Percentiles rank a stretch among this genome's conserved stretches.
These are phyloP conservation scores for Amborella trichopoda DNA, from an alignment of 164 flowering plant genomes.

Conservation along the genomic window DNA sequence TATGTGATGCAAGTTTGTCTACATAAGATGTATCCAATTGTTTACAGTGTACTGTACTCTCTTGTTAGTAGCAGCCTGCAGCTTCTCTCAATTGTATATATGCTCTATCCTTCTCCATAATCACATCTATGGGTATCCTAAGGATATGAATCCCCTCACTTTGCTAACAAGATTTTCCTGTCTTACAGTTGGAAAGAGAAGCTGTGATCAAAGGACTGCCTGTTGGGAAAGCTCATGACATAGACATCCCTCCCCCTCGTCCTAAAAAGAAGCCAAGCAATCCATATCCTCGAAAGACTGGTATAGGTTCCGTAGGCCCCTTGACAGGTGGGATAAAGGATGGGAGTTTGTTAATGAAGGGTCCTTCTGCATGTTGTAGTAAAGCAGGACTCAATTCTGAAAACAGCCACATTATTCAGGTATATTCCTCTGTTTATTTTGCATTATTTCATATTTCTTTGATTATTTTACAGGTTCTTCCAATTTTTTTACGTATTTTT, in stretches of 20 bases:
- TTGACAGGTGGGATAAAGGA: slow-evolving; percentile 32
- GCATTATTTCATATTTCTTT: no score
- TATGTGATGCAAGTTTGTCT: no score
- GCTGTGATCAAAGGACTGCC: slow-evolving; percentile 68
- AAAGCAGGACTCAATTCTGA: slow-evolving; percentile 38
- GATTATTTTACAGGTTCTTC: no score
- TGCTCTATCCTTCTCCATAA: no score
- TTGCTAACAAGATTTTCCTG: slow-evolving; percentile 7
- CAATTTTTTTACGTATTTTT: no score
- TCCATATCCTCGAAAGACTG: slow-evolving; percentile 90
- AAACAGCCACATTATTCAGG: background rate
- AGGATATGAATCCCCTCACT: no score
- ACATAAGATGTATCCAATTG: no score
- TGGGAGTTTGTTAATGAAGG: slow-evolving; percentile 23
- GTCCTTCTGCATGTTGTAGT: slow-evolving; percentile 22
- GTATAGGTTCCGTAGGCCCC: slow-evolving; percentile 14
- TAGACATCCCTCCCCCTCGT: slow-evolving; percentile 96
- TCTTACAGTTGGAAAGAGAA: slow-evolving; percentile 84
- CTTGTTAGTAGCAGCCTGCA: no score
- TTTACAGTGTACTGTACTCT: no score
- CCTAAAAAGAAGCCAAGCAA: slow-evolving; percentile 89
- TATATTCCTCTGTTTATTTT: background rate
- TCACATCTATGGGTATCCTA: no score
- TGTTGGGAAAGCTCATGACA: slow-evolving; percentile 59
- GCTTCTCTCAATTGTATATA: no score